Conservation (phyloP, 1,284 basidiomycete genomes). For the Fomitopsis pinicola region DNA sequence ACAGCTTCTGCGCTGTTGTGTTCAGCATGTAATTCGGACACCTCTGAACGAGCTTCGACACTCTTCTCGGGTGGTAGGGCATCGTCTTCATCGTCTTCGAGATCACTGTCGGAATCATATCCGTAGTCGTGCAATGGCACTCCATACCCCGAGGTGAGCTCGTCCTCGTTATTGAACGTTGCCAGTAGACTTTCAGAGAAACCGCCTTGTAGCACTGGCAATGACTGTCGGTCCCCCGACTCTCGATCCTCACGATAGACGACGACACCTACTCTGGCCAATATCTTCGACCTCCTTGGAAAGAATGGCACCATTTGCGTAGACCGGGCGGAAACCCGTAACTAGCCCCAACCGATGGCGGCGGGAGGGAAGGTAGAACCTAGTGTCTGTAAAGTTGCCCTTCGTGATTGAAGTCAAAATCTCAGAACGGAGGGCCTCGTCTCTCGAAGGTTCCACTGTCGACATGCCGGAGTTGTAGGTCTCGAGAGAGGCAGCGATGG, state of each 20-base stretch:
- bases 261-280: constrained; percentile 8
- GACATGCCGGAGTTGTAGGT: too few species aligned
- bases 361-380: constrained; percentile 14
- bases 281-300: constrained; percentile 10
- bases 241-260: neutral
- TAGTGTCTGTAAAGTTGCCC: constrained; percentile 15
- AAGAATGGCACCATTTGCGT: constrained; percentile 16
- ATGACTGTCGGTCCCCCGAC: neutral
- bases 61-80: neutral
- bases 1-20: neutral
- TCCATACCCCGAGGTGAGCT: neutral
- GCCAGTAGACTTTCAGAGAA: neutral
- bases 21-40: neutral
- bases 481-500: too few species aligned
- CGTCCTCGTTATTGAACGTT: neutral
- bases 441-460: neutral
- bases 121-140: constrained; percentile 1
- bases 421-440: neutral
- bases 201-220: neutral
- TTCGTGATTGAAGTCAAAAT: neutral
- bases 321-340: constrained; percentile 8
- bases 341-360: constrained; percentile 10
- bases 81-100: constrained; percentile 3
- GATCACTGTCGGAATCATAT: constrained; percentile 10
- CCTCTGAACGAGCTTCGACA: too few species aligned